These are phyloP conservation scores for Fraxinus quadrangulata DNA, from an alignment of 257 asterid species.

Conservation along the genomic window DNA sequence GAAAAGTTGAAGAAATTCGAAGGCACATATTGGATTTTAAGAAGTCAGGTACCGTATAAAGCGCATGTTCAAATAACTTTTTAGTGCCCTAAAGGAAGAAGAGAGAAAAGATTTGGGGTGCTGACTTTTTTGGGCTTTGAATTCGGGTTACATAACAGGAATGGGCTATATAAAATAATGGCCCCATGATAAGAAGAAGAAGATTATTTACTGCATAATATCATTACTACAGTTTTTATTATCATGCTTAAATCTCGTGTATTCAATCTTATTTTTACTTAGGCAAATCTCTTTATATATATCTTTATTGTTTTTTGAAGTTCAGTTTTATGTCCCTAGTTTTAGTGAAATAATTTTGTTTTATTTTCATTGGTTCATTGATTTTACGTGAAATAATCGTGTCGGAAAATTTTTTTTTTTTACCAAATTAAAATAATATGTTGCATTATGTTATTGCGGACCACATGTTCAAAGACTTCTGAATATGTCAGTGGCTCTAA, in stretches of 20 bases:
- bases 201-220: background rate
- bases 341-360: background rate
- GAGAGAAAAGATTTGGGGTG: constrained; percentile 5
- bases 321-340: background rate
- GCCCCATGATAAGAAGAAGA: background rate
- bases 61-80: constrained; percentile 5
- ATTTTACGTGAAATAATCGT: background rate
- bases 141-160: background rate
- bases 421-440: background rate
- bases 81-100: constrained; percentile 1
- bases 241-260: background rate
- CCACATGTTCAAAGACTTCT: background rate
- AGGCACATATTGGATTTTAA: constrained; percentile 82
- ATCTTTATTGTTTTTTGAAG: background rate
- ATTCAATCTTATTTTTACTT: background rate
- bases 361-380: background rate
- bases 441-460: background rate
- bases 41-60: constrained; percentile 71
- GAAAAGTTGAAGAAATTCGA: constrained; percentile 91
- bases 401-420: background rate
- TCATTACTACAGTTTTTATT: background rate
- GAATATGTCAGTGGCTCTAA: background rate
- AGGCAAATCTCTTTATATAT: background rate
- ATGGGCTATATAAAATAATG: background rate
- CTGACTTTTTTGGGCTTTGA: background rate